Evolutionary conservation across 192 early-diverging fungal genomes (phyloP).

Genomic region (Umbelopsis sp.): DNA sequence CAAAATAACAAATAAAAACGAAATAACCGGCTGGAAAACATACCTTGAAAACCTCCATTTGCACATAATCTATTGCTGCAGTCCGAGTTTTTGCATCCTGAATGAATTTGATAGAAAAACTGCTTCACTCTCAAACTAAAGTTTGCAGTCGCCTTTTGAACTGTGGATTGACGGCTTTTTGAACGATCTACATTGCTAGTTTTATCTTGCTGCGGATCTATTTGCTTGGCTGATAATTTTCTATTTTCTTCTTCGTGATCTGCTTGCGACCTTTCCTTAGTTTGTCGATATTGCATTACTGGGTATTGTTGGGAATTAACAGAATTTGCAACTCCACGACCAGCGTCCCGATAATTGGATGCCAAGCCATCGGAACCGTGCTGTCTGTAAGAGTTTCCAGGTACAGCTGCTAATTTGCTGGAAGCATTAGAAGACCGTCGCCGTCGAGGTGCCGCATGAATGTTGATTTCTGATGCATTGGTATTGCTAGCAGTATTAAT

Average conservation of each 20-base stretch:
- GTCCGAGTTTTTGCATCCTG: not conserved
- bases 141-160: not conserved
- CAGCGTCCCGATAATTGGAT: not conserved
- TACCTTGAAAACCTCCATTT: not conserved
- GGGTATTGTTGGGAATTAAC: not conserved
- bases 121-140: constrained; percentile 7
- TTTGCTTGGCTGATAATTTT: not conserved
- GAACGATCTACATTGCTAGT: not conserved
- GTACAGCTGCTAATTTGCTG: not conserved
- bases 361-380: constrained; percentile 2
- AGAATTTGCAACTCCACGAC: not conserved
- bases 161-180: not conserved
- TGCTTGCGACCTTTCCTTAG: not conserved
- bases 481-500: not conserved
- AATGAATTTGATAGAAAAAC: not conserved
- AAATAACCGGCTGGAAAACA: not conserved
- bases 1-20: not conserved
- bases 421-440: not conserved
- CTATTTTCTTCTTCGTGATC: not conserved
- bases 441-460: not conserved
- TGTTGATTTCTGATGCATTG: not conserved
- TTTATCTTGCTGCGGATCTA: not conserved
- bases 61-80: not conserved
- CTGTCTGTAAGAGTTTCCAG: not conserved
- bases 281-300: not conserved